These are phyloP conservation scores for Huntiella omanensis DNA, from an alignment of 2,329 filamentous ascomycete species.

Conservation along the genomic window DNA sequence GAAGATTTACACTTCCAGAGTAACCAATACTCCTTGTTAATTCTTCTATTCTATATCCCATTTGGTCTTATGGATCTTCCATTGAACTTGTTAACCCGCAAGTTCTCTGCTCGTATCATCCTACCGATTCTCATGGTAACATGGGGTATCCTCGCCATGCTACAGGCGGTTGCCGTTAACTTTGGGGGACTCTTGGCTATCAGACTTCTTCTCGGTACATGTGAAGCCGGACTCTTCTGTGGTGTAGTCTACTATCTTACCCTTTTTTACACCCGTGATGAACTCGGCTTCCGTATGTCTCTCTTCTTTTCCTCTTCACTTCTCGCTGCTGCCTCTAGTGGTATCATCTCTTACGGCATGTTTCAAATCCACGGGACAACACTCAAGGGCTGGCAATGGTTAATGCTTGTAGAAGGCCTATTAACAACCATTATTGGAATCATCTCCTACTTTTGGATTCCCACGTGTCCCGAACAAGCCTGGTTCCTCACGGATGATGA, in stretches of 20 bases:
- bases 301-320: slow-evolving; percentile 41
- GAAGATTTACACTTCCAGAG: slow-evolving; percentile 35
- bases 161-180: slow-evolving; percentile 28
- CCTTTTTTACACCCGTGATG: slow-evolving; percentile 43
- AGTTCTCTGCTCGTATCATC: slow-evolving; percentile 18
- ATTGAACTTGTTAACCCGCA: slow-evolving; percentile 28
- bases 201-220: slow-evolving; percentile 25
- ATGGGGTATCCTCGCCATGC: slow-evolving; percentile 28
- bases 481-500: slow-evolving; percentile 27
- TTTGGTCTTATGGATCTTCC: slow-evolving; percentile 29
- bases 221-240: slow-evolving; percentile 35
- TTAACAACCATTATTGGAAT: slow-evolving; percentile 20
- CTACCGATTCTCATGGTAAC: slow-evolving; percentile 24
- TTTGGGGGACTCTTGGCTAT: slow-evolving; percentile 30
- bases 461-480: slow-evolving; percentile 28
- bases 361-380: slow-evolving; percentile 34
- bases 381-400: slow-evolving; percentile 43
- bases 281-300: slow-evolving; percentile 42
- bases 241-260: slow-evolving; percentile 28
- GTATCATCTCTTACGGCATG: slow-evolving; percentile 44
- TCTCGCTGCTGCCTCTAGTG: slow-evolving; percentile 49
- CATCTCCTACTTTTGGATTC: slow-evolving; percentile 18
- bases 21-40: slow-evolving; percentile 21
- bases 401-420: slow-evolving; percentile 50
- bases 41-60: slow-evolving; percentile 30